Conservation (phyloP, 768 basidiomycete species). For the Pleurotus djamor region DNA sequence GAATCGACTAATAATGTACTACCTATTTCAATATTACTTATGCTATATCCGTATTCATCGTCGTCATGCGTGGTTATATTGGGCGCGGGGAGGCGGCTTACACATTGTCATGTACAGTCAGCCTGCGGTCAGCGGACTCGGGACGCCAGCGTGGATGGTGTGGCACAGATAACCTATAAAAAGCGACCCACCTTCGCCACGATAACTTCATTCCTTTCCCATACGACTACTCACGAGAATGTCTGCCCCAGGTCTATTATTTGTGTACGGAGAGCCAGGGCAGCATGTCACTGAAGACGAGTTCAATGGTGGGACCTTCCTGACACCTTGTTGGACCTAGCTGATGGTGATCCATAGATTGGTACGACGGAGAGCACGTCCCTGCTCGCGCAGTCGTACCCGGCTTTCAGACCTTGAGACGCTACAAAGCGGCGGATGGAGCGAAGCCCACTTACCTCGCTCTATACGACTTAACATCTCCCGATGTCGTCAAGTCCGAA, state of each 20-base stretch:
- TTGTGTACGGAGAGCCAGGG: slow-evolving; percentile 25
- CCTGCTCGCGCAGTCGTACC: slow-evolving; percentile 25
- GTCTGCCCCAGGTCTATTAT: slow-evolving; percentile 19
- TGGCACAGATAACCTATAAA: neutral
- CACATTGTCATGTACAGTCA: neutral
- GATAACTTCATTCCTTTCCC: neutral
- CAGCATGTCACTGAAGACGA: slow-evolving; percentile 19
- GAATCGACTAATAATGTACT: no score
- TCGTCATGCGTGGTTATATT: no score
- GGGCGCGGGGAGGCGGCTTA: neutral
- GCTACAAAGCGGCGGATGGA: slow-evolving; percentile 24
- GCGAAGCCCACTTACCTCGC: slow-evolving; percentile 25
- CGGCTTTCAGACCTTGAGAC: slow-evolving; percentile 20
- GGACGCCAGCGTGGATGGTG: neutral
- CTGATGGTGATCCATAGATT: slow-evolving; percentile 17
- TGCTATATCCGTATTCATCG: no score
- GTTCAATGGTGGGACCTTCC: slow-evolving; percentile 21
- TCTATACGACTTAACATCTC: slow-evolving; percentile 23
- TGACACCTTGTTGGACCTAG: neutral
- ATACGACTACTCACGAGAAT: neutral
- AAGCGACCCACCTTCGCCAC: neutral
- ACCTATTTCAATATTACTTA: no score
- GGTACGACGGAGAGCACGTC: slow-evolving; percentile 30
- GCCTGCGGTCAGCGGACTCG: neutral
- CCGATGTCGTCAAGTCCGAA: slow-evolving; percentile 17